Evolutionary conservation across 768 basidiomycete species (phyloP), one percentile per base, ranked within the genome.

Genomic region (Lentinula edodes): DNA sequence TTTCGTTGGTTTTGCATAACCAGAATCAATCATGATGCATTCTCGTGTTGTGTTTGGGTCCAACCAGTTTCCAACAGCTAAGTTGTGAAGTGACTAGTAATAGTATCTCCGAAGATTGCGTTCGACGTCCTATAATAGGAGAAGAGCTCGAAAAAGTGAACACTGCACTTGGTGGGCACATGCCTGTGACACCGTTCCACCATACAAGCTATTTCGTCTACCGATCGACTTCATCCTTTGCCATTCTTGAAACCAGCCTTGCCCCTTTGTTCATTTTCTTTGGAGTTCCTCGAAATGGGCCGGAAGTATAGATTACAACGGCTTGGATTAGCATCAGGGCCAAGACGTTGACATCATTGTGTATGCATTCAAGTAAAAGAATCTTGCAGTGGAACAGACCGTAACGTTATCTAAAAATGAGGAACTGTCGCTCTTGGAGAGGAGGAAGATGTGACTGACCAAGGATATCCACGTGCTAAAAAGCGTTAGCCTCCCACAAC

Each of bases 181-280:
- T 69, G 94, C 96, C 78, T 91, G 73, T 91, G 73, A 64, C 98
- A 83, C 60, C 96, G 81, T 70, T 98, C 96, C 74, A 93, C 83
- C 83, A 98, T 80, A 64, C 93, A 91, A 20, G 95, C 94, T 8
- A 95, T 86, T 70, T 96, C 96, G 78, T 99, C 96, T 6, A 95
- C 93, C 0, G 86, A 84, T 67, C 85, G 79, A 66, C 91, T 94
- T 35, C 79, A 76, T 23, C 74, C 72, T 18, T 89, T 87, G 51
- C 75, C 79, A 60, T 87, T 78, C 61, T 79, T 75, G 55, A 72
- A 65, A 5, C 85, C 90, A 0, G 93, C 88, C 12, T 85, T 76
- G 70, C 97, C 88, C 66, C 83, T 87, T 74, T 98, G 95, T 6
- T 28, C 28, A 84, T 68, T 43, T 74, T 79, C 73, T 98, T 98